Conservation (phyloP, 257 asterid species). For the Cinchona pubescens region DNA sequence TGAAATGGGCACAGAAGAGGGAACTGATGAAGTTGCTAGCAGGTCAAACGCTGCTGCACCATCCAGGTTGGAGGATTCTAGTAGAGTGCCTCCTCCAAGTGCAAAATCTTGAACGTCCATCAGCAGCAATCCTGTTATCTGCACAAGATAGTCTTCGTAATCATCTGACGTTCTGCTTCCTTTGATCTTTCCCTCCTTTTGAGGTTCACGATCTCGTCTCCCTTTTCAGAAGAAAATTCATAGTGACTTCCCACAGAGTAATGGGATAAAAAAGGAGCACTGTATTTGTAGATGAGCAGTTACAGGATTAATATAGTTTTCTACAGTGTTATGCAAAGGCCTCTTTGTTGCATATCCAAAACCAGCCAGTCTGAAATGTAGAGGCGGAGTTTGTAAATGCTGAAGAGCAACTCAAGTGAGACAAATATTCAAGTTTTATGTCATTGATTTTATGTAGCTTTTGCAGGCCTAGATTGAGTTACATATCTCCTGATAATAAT, state of each 20-base stretch:
- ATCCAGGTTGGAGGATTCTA: conserved; percentile 23
- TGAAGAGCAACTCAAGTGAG: neutral
- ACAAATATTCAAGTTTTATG: neutral
- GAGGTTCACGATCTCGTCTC: neutral
- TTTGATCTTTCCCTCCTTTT: neutral
- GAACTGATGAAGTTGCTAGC: conserved; percentile 34
- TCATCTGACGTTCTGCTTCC: neutral
- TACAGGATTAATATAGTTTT: neutral
- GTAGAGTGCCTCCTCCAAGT: conserved; percentile 25
- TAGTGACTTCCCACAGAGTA: neutral
- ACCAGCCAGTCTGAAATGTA: neutral
- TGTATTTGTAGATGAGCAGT: neutral
- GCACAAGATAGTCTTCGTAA: neutral
- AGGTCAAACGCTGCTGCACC: conserved; percentile 21
- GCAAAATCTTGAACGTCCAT: conserved; percentile 18
- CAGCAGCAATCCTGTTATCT: conserved; percentile 3
- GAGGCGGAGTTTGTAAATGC: conserved; percentile 1
- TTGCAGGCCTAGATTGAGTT: neutral
- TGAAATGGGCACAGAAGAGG: conserved; percentile 45
- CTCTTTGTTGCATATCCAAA: neutral
- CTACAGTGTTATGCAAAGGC: neutral
- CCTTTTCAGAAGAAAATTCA: neutral
- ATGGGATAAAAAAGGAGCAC: neutral
- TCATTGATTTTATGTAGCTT: neutral
- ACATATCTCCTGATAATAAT: neutral